Percentiles rank a stretch among this genome's conserved stretches.
Conservation (phyloP, 2,329 filamentous ascomycete species). For the Epichloe bromicola region DNA sequence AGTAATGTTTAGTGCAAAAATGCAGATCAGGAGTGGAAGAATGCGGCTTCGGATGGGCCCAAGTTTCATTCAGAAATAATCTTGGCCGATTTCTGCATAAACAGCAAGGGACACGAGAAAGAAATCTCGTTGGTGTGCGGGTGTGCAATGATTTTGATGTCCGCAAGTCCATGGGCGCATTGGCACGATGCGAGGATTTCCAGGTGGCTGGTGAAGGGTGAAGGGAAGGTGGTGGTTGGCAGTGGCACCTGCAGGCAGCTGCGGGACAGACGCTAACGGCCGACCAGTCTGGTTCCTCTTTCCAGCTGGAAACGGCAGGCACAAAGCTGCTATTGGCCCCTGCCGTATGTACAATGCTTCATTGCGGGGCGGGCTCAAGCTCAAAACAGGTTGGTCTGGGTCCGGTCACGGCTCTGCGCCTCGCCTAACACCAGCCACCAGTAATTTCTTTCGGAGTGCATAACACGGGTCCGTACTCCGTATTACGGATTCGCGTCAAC, state of each 20-base stretch:
- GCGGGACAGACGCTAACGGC: not conserved
- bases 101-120: not conserved
- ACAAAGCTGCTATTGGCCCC: not conserved
- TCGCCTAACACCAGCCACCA: too few species aligned
- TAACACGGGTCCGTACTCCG: too few species aligned
- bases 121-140: not conserved
- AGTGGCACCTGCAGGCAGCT: not conserved
- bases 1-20: not conserved
- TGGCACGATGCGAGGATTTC: not conserved
- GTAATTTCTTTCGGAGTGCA: too few species aligned
- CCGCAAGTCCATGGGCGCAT: not conserved
- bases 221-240: constrained; percentile 4
- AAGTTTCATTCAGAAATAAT: not conserved
- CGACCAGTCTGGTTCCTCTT: not conserved
- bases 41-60: not conserved
- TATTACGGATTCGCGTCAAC: too few species aligned
- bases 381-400: too few species aligned
- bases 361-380: not conserved
- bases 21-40: not conserved
- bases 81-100: not conserved
- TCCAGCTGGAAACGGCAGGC: not conserved
- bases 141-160: constrained; percentile 1
- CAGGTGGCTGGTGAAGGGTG: constrained; percentile 5
- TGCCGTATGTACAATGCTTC: not conserved
- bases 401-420: too few species aligned